phyloP scores from a whole-genome alignment of 2,329 filamentous ascomycete genomes.

The Tetracladium maxilliforme region DNA sequence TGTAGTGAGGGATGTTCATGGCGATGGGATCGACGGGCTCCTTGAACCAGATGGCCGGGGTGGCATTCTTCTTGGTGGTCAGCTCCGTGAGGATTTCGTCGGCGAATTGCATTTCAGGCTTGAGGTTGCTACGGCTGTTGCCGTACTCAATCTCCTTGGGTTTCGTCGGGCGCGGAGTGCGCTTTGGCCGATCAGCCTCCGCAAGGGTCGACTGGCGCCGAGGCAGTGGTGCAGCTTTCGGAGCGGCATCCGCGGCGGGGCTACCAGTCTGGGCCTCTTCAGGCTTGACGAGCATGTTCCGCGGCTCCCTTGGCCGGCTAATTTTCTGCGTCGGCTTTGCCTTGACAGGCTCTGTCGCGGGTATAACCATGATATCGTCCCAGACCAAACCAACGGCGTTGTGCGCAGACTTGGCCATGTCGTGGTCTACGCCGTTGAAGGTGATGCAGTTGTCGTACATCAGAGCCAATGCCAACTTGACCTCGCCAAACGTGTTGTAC shows the following conservation, averaged over 20 bases:
- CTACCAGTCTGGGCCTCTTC: conserved; percentile 19
- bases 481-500: conserved; percentile 57
- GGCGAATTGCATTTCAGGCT: conserved; percentile 85
- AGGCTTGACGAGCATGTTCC: conserved; percentile 15
- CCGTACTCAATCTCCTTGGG: conserved; percentile 84
- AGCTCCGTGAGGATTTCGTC: conserved; percentile 69
- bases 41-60: conserved; percentile 61
- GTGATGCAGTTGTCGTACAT: conserved; percentile 65
- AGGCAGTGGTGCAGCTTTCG: conserved; percentile 67
- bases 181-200: conserved; percentile 72
- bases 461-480: conserved; percentile 60
- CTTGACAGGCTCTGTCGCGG: conserved; percentile 41
- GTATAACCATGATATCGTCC: conserved; percentile 41
- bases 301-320: conserved; percentile 18
- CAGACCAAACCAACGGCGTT: conserved; percentile 43
- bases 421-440: conserved; percentile 74
- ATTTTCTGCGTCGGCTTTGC: conserved; percentile 44
- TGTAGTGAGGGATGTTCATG: conserved; percentile 84
- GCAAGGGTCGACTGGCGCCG: conserved; percentile 70
- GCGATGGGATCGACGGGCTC: conserved; percentile 85
- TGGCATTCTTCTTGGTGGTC: conserved; percentile 55
- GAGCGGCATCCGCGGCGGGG: conserved; percentile 20
- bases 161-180: conserved; percentile 84
- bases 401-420: conserved; percentile 47
- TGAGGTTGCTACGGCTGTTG: conserved; percentile 69